Evolutionary conservation across 2,329 filamentous ascomycete genomes (phyloP).

Genomic region (Talaromyces sp.): DNA sequence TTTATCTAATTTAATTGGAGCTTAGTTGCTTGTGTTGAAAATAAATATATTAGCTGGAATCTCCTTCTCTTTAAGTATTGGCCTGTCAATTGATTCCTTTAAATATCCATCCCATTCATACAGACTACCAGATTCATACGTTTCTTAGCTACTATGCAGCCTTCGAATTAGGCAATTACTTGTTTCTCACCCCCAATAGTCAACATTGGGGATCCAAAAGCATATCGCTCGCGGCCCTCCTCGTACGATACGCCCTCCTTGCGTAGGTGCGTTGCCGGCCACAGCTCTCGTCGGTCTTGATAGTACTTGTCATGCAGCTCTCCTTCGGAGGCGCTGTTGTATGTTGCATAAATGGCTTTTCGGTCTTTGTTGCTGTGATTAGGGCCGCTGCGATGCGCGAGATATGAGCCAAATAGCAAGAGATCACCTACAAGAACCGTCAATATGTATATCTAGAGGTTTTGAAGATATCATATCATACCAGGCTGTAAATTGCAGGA

Average conservation of each 20-base stretch:
- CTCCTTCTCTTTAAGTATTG: neutral
- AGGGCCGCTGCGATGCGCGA: conserved; percentile 33
- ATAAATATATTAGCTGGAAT: neutral
- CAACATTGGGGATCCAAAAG: conserved; percentile 35
- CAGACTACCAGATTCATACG: neutral
- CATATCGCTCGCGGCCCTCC: conserved; percentile 29
- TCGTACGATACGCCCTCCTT: conserved; percentile 28
- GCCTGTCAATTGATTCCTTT: neutral
- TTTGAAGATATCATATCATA: conserved; percentile 10
- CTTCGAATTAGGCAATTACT: neutral
- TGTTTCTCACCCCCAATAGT: conserved; percentile 21
- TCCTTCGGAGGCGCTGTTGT: conserved; percentile 35
- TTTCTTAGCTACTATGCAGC: neutral
- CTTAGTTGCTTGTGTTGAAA: neutral
- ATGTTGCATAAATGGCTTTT: conserved; percentile 39
- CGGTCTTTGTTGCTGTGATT: conserved; percentile 31
- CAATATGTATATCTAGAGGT: neutral
- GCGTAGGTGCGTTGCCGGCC: conserved; percentile 36
- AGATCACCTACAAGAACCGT: conserved; percentile 24
- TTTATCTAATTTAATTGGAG: neutral
- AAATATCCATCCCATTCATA: neutral
- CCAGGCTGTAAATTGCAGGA: conserved; percentile 29
- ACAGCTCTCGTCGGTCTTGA: conserved; percentile 33
- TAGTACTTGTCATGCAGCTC: conserved; percentile 41
- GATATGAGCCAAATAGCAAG: conserved; percentile 35